These are phyloP conservation scores for Solanum appendiculatum DNA, from an alignment of 257 asterid species.

Conservation along the genomic window DNA sequence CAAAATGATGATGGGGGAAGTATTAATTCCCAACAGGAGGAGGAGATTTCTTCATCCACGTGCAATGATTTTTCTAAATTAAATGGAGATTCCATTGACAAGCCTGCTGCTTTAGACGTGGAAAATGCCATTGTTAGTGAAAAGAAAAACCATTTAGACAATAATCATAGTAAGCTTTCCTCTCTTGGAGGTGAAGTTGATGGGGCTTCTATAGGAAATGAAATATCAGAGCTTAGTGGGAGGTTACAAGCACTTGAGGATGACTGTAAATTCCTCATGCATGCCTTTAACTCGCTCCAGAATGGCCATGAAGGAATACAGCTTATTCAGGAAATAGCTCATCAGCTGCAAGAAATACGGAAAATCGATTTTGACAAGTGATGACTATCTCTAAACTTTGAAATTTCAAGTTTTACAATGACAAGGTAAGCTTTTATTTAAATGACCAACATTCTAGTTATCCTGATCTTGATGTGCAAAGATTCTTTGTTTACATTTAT, in stretches of 20 bases:
- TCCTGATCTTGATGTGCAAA: neutral
- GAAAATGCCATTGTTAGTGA: slow-evolving; percentile 9
- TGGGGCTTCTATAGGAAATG: slow-evolving; percentile 18
- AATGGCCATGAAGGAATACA: slow-evolving; percentile 39
- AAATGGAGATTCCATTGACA: slow-evolving; percentile 13
- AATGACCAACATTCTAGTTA: neutral
- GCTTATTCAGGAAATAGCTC: slow-evolving; percentile 41
- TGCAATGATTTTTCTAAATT: neutral
- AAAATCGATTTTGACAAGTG: slow-evolving; percentile 13
- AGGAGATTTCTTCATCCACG: slow-evolving; percentile 5
- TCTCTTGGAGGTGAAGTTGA: slow-evolving; percentile 8
- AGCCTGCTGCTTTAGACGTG: slow-evolving; percentile 3
- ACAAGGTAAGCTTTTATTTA: slow-evolving; percentile 5
- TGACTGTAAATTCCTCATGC: slow-evolving; percentile 31
- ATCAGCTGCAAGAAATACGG: slow-evolving; percentile 35
- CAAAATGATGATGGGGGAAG: neutral
- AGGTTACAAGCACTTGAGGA: slow-evolving; percentile 46
- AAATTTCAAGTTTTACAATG: neutral
- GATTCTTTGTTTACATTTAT: neutral
- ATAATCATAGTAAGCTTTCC: neutral
- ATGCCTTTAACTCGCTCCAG: slow-evolving; percentile 26
- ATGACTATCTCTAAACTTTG: slow-evolving; percentile 9
- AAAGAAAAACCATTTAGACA: slow-evolving; percentile 1
- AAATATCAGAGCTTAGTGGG: slow-evolving; percentile 23
- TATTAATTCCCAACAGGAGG: slow-evolving; percentile 11